Evolutionary conservation across 2,329 filamentous ascomycete species (phyloP), one percentile per base, ranked within the genome.

Genomic region (Neobulgaria alba): DNA sequence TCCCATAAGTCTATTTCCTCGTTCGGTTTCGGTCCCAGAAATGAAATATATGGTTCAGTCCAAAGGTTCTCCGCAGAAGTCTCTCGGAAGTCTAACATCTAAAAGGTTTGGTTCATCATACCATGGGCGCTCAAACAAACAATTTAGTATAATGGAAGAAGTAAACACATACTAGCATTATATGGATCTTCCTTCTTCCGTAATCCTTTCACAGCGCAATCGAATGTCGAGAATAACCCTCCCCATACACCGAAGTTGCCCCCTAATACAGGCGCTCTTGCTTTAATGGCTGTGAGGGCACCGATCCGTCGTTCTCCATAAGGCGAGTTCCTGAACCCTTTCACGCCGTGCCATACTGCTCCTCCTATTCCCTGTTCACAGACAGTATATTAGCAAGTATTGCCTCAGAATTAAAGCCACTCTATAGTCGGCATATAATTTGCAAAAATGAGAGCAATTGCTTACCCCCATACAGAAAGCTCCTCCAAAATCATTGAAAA

Each of bases 211-310:
- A 95, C 85, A 16, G 89, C 85, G 70, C 92, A 98, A 68, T 98
- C 92, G 60, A 90, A 96, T 47, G 87, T 93, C 56, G 81, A 87
- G 73, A 96, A 96, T 43, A 96, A 71, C 52, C 92, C 92, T 61
- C 92, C 90, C 90, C 92, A 96, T 42, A 94, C 87, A 57, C 90
- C 90, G 57, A 96, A 98, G 72, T 98, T 98, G 58, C 92, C 92
- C 59, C 92, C 92, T 35, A 96, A 76, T 23, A 96, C 90, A 2
- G 92, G 92, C 31, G 92, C 92, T 61, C 92, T 84, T 61, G 92
- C 89, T 74, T 98, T 98, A 67, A 98, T 88, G 46, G 92, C 92
- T 57, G 90, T 95, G 67, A 98, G 75, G 54, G 92, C 86, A 62
- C 92, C 92, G 72, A 96, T 90, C 64, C 90, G 77, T 62, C 92